Conservation (phyloP, 805 yeast species). For the Zygoascus ofunaensis region DNA sequence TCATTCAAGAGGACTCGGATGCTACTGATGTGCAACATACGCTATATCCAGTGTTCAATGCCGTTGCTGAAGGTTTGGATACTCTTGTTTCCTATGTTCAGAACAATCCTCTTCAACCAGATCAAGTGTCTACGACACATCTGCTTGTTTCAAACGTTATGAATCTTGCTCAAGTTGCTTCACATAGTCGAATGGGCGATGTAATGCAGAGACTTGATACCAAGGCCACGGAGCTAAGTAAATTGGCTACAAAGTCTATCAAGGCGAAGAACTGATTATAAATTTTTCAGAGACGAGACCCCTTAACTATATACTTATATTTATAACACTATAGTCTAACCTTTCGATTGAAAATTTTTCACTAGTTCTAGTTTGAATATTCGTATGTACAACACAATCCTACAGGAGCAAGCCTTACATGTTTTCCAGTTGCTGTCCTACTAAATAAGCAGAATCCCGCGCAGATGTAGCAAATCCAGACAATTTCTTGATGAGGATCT, state of each 20-base stretch:
- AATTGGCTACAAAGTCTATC: neutral
- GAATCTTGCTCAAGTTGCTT: constrained; percentile 18
- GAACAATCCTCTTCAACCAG: neutral
- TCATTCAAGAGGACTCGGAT: neutral
- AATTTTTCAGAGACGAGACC: no score
- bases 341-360: no score
- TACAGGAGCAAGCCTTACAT: no score
- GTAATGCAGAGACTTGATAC: constrained; percentile 12
- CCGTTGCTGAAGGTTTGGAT: neutral
- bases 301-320: no score
- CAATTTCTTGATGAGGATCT: neutral
- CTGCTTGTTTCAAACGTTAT: constrained; percentile 9
- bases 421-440: constrained; percentile 29
- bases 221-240: constrained; percentile 2
- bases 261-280: neutral
- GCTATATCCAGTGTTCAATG: neutral
- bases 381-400: no score
- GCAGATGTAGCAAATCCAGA: constrained; percentile 9
- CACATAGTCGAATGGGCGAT: constrained; percentile 10
- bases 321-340: no score
- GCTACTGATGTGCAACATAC: neutral
- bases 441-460: constrained; percentile 27
- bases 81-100: neutral
- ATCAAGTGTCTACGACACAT: neutral
- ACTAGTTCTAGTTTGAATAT: no score